Conservation (phyloP, 139 green algal genomes). For the Tetraselmis striata region DNA sequence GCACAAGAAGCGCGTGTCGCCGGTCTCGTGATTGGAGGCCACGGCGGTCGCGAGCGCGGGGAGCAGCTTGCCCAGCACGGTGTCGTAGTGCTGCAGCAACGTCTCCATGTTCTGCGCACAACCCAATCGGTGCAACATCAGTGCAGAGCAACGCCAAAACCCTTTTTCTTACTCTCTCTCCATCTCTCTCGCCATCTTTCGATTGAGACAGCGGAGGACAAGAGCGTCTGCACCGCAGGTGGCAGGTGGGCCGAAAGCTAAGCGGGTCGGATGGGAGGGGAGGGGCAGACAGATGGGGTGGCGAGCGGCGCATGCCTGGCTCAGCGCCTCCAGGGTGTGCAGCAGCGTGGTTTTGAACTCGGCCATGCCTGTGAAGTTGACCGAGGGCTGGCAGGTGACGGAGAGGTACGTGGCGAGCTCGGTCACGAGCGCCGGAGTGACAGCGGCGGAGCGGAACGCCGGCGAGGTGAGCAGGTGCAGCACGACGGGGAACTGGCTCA, state of each 20-base stretch:
- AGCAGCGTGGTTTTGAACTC: slow-evolving; percentile 63
- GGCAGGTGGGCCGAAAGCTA: no score
- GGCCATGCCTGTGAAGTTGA: slow-evolving; percentile 2
- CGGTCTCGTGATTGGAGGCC: slow-evolving; percentile 22
- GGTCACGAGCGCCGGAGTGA: slow-evolving; percentile 39
- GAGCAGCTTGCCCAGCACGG: slow-evolving; percentile 50
- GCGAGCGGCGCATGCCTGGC: slow-evolving; percentile 23
- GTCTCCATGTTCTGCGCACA: slow-evolving; percentile 40
- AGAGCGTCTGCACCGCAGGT: no score
- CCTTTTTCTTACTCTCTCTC: no score
- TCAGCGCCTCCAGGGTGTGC: slow-evolving; percentile 63
- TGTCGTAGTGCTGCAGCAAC: slow-evolving; percentile 45
- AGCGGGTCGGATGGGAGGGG: no score
- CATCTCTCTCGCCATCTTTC: no score
- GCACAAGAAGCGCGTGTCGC: slow-evolving; percentile 76
- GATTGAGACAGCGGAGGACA: no score
- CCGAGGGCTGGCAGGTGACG: slow-evolving; percentile 11
- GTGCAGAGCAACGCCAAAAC: no score
- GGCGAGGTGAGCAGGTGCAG: slow-evolving; percentile 55
- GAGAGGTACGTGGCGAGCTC: slow-evolving; percentile 43
- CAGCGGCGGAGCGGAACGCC: slow-evolving; percentile 38
- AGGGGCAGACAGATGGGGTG: no score
- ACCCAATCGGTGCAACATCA: no score
- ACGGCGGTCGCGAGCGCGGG: slow-evolving; percentile 61
- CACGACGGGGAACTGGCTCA: slow-evolving; percentile 45